Evolutionary conservation across 106 monocot species (phyloP).

Genomic region (Xerophyta viscosa): DNA sequence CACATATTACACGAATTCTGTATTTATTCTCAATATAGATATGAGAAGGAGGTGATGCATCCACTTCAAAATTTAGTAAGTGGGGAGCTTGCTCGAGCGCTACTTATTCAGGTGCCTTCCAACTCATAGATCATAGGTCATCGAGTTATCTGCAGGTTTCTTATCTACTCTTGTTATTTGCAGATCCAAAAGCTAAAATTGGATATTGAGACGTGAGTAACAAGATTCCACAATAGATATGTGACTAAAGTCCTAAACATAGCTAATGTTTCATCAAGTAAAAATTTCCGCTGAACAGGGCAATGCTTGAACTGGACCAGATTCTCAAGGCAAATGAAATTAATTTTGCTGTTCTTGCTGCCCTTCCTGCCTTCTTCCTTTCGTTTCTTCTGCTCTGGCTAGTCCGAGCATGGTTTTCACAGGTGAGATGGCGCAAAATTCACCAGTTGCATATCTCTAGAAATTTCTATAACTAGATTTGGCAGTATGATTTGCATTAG

Average conservation of each 20-base stretch:
- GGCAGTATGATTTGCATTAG: background rate
- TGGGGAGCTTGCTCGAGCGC: conserved; percentile 82
- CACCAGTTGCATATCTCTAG: background rate
- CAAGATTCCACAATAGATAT: background rate
- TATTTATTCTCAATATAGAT: conserved; percentile 24
- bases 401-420: conserved; percentile 60
- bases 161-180: conserved; percentile 13
- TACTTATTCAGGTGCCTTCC: conserved; percentile 85
- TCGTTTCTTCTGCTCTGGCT: conserved; percentile 61
- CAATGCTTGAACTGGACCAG: conserved; percentile 95
- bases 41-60: conserved; percentile 93
- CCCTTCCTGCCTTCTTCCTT: conserved; percentile 90
- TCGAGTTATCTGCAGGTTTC: background rate
- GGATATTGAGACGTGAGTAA: conserved; percentile 89
- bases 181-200: conserved; percentile 99
- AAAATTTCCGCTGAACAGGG: conserved; percentile 36
- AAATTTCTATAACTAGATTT: background rate
- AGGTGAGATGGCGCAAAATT: conserved; percentile 27
- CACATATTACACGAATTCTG: background rate
- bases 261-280: conserved; percentile 1
- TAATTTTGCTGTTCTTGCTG: conserved; percentile 98
- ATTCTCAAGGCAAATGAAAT: conserved; percentile 99
- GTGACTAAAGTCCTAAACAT: background rate
- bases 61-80: conserved; percentile 75
- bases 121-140: background rate